phyloP scores from a whole-genome alignment of 352 stramenopile genomes.

The Globisporangium nodosum region DNA sequence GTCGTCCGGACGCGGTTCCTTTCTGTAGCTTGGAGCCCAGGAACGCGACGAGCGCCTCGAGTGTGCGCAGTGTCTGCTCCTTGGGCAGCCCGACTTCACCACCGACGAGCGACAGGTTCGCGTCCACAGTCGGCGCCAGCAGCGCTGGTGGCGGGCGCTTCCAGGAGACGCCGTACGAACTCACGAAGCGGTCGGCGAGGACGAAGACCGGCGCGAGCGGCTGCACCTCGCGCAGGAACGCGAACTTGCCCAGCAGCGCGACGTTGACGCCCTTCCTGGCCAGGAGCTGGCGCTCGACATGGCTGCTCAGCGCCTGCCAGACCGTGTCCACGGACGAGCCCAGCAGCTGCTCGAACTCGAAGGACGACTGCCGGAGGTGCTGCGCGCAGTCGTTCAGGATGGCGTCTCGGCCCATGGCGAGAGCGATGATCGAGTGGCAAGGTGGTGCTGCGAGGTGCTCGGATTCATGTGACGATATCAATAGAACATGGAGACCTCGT shows the following conservation, averaged over 20 bases:
- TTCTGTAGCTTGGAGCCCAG: slow-evolving; percentile 34
- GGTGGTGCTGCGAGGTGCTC: background rate
- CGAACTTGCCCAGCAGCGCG: slow-evolving; percentile 46
- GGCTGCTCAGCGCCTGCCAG: slow-evolving; percentile 33
- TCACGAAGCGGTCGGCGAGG: slow-evolving; percentile 43
- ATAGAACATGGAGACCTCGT: background rate
- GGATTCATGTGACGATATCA: background rate
- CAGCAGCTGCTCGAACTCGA: slow-evolving; percentile 61
- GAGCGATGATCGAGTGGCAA: background rate
- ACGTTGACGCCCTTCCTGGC: slow-evolving; percentile 33
- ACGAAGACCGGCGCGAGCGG: slow-evolving; percentile 34
- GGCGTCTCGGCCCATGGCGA: slow-evolving; percentile 6
- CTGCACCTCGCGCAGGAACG: slow-evolving; percentile 39
- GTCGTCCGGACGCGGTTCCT: slow-evolving; percentile 16
- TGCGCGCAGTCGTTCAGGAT: slow-evolving; percentile 43
- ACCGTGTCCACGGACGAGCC: slow-evolving; percentile 32
- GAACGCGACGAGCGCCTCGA: slow-evolving; percentile 40
- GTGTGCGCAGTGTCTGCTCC: slow-evolving; percentile 32
- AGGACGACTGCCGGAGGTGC: slow-evolving; percentile 35
- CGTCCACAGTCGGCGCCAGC: slow-evolving; percentile 30
- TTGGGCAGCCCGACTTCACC: slow-evolving; percentile 31
- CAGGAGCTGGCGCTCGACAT: slow-evolving; percentile 35
- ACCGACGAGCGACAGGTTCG: slow-evolving; percentile 43
- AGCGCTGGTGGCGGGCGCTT: slow-evolving; percentile 35
- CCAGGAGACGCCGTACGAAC: slow-evolving; percentile 33